phyloP scores from a whole-genome alignment of 2,329 filamentous ascomycete species.

The Penicillium sp. region DNA sequence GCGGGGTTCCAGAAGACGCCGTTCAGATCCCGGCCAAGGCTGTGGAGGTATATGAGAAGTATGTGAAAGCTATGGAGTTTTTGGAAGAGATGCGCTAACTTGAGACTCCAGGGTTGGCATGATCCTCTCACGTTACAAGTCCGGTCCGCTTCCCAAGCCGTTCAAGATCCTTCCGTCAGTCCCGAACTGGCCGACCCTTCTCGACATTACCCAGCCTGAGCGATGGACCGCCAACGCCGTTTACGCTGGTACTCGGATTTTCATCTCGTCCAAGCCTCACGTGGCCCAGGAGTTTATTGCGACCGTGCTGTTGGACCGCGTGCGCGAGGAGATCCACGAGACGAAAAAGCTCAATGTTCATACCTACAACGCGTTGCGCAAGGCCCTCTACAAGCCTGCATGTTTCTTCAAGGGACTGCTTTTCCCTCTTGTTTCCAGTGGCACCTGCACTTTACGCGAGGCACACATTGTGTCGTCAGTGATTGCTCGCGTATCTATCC shows the following conservation, averaged over 20 bases:
- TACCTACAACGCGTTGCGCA: slow-evolving; percentile 89
- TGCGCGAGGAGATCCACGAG: slow-evolving; percentile 92
- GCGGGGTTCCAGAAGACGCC: slow-evolving; percentile 66
- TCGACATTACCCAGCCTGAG: slow-evolving; percentile 78
- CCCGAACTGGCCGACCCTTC: slow-evolving; percentile 84
- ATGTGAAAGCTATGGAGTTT: slow-evolving; percentile 22
- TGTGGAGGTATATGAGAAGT: slow-evolving; percentile 90
- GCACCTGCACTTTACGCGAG: slow-evolving; percentile 87
- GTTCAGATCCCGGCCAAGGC: slow-evolving; percentile 86
- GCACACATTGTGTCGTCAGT: slow-evolving; percentile 88
- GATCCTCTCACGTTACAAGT: slow-evolving; percentile 88
- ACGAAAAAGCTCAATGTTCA: slow-evolving; percentile 94
- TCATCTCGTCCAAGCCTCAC: slow-evolving; percentile 75
- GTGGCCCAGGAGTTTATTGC: slow-evolving; percentile 82
- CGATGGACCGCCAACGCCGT: slow-evolving; percentile 72
- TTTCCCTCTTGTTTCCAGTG: slow-evolving; percentile 79
- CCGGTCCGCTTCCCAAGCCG: slow-evolving; percentile 91
- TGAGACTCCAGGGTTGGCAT: slow-evolving; percentile 63
- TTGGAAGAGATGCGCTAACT: slow-evolving; percentile 12
- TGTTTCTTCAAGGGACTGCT: slow-evolving; percentile 96
- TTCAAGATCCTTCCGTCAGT: slow-evolving; percentile 95
- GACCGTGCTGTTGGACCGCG: slow-evolving; percentile 78
- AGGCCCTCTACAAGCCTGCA: slow-evolving; percentile 85
- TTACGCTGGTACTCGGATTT: slow-evolving; percentile 87
- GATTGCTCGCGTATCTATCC: slow-evolving; percentile 76